A percentile compares a stretch with the other conserved stretches of the same genome.
Evolutionary conservation across 1,284 basidiomycete species (phyloP).

Genomic region (Cutaneotrichosporon cyanovorans): DNA sequence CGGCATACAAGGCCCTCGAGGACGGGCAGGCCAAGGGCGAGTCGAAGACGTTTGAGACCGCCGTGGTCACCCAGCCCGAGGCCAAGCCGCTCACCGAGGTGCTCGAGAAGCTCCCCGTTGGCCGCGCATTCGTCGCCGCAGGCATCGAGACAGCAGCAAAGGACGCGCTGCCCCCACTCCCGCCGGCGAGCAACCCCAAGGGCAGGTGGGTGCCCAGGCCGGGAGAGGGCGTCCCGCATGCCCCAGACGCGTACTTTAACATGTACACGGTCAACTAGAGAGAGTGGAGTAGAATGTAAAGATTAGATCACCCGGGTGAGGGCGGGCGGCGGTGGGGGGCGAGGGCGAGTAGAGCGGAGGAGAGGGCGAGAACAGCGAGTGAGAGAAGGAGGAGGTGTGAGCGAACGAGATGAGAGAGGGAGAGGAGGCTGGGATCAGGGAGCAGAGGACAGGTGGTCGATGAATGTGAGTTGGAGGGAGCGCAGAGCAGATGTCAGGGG

Average conservation of each 20-base stretch:
- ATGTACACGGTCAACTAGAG: conserved; percentile 45
- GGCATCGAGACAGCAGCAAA: conserved; percentile 54
- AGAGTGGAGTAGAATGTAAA: conserved; percentile 1
- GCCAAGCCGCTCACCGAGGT: conserved; percentile 53
- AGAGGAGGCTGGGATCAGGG: too few species aligned
- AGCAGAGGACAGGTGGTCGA: too few species aligned
- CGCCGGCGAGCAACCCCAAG: conserved; percentile 51
- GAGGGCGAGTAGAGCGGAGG: too few species aligned
- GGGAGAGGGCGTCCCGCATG: conserved; percentile 65
- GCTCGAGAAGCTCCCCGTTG: conserved; percentile 59
- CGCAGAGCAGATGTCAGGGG: too few species aligned
- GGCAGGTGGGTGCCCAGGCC: conserved; percentile 62
- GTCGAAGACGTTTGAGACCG: conserved; percentile 22
- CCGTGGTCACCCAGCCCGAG: conserved; percentile 39
- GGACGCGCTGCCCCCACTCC: conserved; percentile 56
- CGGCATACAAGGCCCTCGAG: conserved; percentile 66
- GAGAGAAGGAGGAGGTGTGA: too few species aligned
- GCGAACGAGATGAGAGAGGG: too few species aligned
- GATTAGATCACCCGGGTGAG: too few species aligned
- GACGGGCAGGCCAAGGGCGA: conserved; percentile 54
- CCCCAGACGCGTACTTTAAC: conserved; percentile 70
- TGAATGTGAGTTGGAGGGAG: too few species aligned
- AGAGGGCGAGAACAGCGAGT: too few species aligned
- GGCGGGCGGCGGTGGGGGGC: too few species aligned
- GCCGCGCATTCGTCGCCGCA: conserved; percentile 52